Conservation (phyloP, 164 flowering plant genomes). For the Houttuynia cordata region DNA sequence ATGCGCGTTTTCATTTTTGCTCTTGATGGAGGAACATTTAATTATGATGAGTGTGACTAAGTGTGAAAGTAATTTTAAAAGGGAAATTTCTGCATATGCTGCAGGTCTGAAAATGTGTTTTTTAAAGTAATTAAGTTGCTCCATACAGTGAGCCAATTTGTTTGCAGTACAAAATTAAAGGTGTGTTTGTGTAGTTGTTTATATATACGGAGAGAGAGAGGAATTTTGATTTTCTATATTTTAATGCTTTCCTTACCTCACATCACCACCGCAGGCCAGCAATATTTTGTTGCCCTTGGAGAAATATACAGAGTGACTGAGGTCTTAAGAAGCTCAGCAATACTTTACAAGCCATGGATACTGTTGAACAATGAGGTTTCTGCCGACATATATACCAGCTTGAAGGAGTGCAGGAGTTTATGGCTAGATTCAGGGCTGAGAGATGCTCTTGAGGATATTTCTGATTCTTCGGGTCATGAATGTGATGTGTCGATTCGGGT, state of each 20-base stretch:
- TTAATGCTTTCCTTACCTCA: background rate
- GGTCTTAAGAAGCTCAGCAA: conserved; percentile 44
- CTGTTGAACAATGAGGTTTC: conserved; percentile 21
- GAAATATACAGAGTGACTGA: conserved; percentile 62
- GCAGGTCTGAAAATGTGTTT: too few species aligned
- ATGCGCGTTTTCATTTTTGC: too few species aligned
- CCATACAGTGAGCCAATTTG: too few species aligned
- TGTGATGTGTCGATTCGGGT: conserved; percentile 17
- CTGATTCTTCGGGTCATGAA: conserved; percentile 13
- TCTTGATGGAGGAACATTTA: too few species aligned
- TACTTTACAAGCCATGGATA: conserved; percentile 72
- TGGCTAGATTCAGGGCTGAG: conserved; percentile 71
- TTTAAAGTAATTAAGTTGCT: too few species aligned
- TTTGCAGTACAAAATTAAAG: too few species aligned
- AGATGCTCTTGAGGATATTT: conserved; percentile 41
- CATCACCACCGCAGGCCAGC: conserved; percentile 35
- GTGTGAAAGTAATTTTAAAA: too few species aligned
- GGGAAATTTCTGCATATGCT: too few species aligned
- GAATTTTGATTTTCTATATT: background rate
- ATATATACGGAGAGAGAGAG: too few species aligned
- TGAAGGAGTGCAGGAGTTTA: conserved; percentile 43
- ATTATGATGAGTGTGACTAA: too few species aligned
- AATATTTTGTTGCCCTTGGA: conserved; percentile 54
- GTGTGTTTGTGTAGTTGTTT: too few species aligned
- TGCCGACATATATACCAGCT: conserved; percentile 15